Evolutionary conservation across 2,329 filamentous ascomycete genomes (phyloP), one percentile per base, ranked within the genome.

Genomic region (Hirsutella rhossiliensis): DNA sequence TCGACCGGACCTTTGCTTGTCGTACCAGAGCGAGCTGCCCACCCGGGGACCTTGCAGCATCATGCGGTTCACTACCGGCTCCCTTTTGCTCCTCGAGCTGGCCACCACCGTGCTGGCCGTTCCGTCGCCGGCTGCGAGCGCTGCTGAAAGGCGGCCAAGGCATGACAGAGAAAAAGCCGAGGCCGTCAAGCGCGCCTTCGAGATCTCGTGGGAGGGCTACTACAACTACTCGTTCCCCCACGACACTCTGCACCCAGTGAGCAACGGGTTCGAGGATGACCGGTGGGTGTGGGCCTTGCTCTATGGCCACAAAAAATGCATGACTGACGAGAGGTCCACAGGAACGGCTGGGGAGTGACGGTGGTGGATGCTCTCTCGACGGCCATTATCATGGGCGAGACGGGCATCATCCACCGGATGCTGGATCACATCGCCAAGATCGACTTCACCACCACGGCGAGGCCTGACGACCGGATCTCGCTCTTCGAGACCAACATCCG

Each of bases 401-500:
- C 69, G 27, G 68, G 80, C 15, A 78, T 85, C 20, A 79, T 92
- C 13, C 66, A 80, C 37, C 68, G 79, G 43, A 88, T 94, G 49
- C 62, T 94, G 18, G 68, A 82, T 6, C 81, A 80, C 56, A 75
- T 94, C 39, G 73, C 78, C 0, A 75, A 64, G 0, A 82, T 94
- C 54, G 69, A 94, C 61, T 94, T 86, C 56, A 73, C 73, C 37
- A 66, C 69, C 11, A 84, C 82, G 1, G 46, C 50, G 4, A 45
- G 49, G 41, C 43, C 42, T 4, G 55, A 68, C 2, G 62, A 69
- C 2, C 62, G 69, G 11, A 78, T 94, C 41, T 90, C 83, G 32
- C 63, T 95, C 8, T 95, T 95, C 55, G 88, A 95, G 63, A 94
- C 87, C 0, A 95, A 86, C 0, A 94, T 95, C 56, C 80, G 88